Evolutionary conservation across 768 basidiomycete genomes (phyloP).

Genomic region (Termitomyces sp.): DNA sequence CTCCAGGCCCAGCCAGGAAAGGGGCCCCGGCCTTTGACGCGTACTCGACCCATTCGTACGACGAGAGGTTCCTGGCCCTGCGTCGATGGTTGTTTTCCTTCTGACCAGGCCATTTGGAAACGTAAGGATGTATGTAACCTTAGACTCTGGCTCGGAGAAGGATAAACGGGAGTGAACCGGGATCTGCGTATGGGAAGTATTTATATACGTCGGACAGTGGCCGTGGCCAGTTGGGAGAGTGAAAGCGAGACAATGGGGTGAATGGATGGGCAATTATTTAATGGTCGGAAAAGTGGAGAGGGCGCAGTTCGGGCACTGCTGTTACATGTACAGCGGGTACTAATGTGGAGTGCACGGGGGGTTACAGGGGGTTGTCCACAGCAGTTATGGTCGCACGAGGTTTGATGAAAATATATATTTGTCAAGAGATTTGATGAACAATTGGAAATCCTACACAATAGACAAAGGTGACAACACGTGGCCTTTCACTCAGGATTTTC

Average conservation of each 20-base stretch:
- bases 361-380: conserved; percentile 4
- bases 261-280: background rate
- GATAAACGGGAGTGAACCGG: background rate
- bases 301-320: background rate
- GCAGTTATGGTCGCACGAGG: conserved; percentile 6
- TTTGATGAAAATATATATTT: conserved; percentile 11
- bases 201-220: background rate
- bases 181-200: background rate
- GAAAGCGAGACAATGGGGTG: background rate
- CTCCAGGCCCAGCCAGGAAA: conserved; percentile 15
- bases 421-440: conserved; percentile 7
- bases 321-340: conserved; percentile 12
- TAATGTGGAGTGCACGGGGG: conserved; percentile 3
- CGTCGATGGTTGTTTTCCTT: background rate
- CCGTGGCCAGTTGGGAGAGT: background rate
- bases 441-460: conserved; percentile 3
- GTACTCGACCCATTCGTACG: conserved; percentile 12
- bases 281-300: background rate
- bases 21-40: conserved; percentile 12
- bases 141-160: background rate
- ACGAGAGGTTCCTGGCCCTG: conserved; percentile 1
- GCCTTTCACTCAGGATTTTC: background rate
- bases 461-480: conserved; percentile 4
- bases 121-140: background rate
- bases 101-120: background rate